Percentiles rank a stretch among this genome's conserved stretches.
phyloP scores from a whole-genome alignment of 1,139 yeast species.

The Pichia sp. region DNA sequence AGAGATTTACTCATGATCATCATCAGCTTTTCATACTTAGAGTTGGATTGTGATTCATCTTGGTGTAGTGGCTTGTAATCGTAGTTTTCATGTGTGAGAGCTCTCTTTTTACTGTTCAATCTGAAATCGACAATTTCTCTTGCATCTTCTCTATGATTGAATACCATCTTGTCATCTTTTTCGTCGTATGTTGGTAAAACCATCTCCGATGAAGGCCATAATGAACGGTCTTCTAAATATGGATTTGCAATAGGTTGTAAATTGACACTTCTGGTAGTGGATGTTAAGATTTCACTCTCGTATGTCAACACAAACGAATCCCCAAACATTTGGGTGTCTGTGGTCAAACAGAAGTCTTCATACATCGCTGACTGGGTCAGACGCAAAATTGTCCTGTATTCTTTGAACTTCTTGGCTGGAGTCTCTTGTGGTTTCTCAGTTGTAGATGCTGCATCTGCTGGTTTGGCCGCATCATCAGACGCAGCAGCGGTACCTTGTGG shows the following conservation, averaged over 20 bases:
- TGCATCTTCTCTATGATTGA: conserved; percentile 49
- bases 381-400: conserved; percentile 70
- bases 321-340: conserved; percentile 77
- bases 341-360: conserved; percentile 81
- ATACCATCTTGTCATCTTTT: conserved; percentile 39
- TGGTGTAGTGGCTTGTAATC: conserved; percentile 53
- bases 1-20: conserved; percentile 38
- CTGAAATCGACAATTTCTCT: conserved; percentile 32
- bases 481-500: no score
- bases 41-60: conserved; percentile 69
- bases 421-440: background rate
- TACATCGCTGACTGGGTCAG: conserved; percentile 82
- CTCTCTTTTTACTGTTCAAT: conserved; percentile 2
- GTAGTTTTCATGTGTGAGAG: conserved; percentile 35
- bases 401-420: conserved; percentile 20
- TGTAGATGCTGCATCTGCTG: no score
- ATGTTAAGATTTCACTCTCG: conserved; percentile 80
- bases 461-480: no score
- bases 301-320: conserved; percentile 74
- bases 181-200: conserved; percentile 42
- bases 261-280: conserved; percentile 76
- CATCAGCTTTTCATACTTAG: conserved; percentile 93
- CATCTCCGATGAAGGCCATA: conserved; percentile 44
- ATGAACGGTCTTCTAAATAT: conserved; percentile 45
- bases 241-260: conserved; percentile 73